Conservation (phyloP, 306 rosid genomes). For the Sindora glabra region DNA sequence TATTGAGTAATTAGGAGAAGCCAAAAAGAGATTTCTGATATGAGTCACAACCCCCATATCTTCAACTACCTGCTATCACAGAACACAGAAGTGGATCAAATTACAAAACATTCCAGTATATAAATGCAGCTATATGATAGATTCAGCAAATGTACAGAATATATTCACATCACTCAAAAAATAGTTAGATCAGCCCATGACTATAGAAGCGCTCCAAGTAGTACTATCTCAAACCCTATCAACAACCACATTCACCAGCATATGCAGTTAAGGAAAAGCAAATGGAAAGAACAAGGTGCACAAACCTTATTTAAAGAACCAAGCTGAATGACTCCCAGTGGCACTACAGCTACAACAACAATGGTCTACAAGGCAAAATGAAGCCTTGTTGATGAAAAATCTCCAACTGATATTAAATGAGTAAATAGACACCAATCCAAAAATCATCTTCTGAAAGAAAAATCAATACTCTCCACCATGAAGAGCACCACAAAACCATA, state of each 20-base stretch:
- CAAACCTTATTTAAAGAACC: slow-evolving; percentile 80
- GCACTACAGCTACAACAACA: slow-evolving; percentile 64
- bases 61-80: slow-evolving; percentile 62
- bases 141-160: not conserved
- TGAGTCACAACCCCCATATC: slow-evolving; percentile 52
- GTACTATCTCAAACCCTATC: not conserved
- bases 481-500: not conserved
- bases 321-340: slow-evolving; percentile 91
- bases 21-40: slow-evolving; percentile 54
- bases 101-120: slow-evolving; percentile 11
- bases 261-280: slow-evolving; percentile 9
- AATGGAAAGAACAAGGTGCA: slow-evolving; percentile 2
- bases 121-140: slow-evolving; percentile 1
- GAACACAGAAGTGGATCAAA: slow-evolving; percentile 5
- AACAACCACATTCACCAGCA: not conserved
- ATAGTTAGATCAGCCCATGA: slow-evolving; percentile 3
- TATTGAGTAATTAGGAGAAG: slow-evolving; percentile 43
- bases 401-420: not conserved
- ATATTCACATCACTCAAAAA: slow-evolving; percentile 1
- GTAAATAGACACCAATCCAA: not conserved
- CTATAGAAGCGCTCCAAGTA: not conserved
- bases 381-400: slow-evolving; percentile 9
- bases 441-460: not conserved
- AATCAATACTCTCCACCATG: not conserved
- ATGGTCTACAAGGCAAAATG: slow-evolving; percentile 58